Evolutionary conservation across 257 asterid genomes (phyloP), one percentile per base, ranked within the genome.

Genomic region (Fraxinus cuspidata): DNA sequence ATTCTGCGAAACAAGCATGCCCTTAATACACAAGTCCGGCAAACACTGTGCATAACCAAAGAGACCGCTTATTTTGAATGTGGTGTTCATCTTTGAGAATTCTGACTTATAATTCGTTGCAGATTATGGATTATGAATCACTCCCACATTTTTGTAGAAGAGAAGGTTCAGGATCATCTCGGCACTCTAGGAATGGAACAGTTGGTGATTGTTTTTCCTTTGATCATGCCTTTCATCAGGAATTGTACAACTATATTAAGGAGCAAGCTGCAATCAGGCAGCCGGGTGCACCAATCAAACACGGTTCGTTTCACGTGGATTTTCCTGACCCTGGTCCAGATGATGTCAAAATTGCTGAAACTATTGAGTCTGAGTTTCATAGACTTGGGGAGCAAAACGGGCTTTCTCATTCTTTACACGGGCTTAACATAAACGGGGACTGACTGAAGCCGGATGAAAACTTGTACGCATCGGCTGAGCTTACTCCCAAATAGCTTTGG

Each of bases 121-220:
- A 94, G 98, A 87, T 92, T 34, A 92, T 94, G 97, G 97, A 94
- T 82, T 92, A 89, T 67, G 91, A 90, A 82, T 86, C 95, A 15
- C 95, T 94, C 78, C 98, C 98, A 64, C 98, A 92, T 78, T 94
- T 94, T 80, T 92, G 98, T 81, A 85, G 87, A 86, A 87, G 84
- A 84, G 97, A 87, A 82, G 95, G 96, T 40, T 91, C 97, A 0
- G 96, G 97, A 5, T 88, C 97, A 5, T 88, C 97, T 23, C 84
- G 84, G 56, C 76, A 86, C 75, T 72, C 89, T 11, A 80, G 86
- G 73, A 81, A 81, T 71, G 96, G 86, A 81, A 80, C 83, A 1
- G 71, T 27, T 2, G 81, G 88, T 70, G 84, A 91, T 72, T 94
- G 97, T 83, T 94, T 89, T 74, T 91, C 97, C 12, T 71, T 91